Conservation (phyloP, 2,329 filamentous ascomycete species). For the Alternaria postmessia region DNA sequence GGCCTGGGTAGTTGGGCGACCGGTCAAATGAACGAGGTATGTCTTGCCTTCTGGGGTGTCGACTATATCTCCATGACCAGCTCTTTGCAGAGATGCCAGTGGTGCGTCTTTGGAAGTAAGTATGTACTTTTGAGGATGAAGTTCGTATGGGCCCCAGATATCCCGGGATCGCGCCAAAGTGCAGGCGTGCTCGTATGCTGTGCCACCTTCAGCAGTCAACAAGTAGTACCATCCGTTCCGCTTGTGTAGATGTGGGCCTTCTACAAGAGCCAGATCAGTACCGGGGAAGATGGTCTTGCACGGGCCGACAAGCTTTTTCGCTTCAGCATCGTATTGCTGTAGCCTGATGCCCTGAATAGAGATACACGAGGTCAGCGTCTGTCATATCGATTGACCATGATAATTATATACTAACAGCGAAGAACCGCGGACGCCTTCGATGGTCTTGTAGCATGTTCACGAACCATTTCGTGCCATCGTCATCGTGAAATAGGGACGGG, state of each 20-base stretch:
- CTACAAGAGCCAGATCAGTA: conserved; percentile 59
- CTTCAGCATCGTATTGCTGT: conserved; percentile 64
- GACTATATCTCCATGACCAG: conserved; percentile 50
- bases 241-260: conserved; percentile 50
- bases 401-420: conserved; percentile 52
- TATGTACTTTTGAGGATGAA: conserved; percentile 53
- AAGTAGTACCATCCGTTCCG: conserved; percentile 49
- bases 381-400: neutral
- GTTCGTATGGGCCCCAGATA: conserved; percentile 54
- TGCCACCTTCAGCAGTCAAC: conserved; percentile 51
- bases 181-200: conserved; percentile 51
- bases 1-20: conserved; percentile 44
- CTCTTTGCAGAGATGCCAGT: conserved; percentile 42
- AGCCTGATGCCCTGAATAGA: conserved; percentile 58
- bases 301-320: conserved; percentile 63
- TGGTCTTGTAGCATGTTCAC: conserved; percentile 51
- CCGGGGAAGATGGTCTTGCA: conserved; percentile 62
- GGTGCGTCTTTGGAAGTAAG: conserved; percentile 52
- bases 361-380: neutral
- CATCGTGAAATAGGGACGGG: conserved; percentile 54
- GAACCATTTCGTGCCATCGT: conserved; percentile 49
- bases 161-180: conserved; percentile 51
- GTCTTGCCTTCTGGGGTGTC: conserved; percentile 45
- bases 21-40: conserved; percentile 47
- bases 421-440: conserved; percentile 47